Percentiles rank a stretch among this genome's conserved stretches.
Evolutionary conservation across 2,329 filamentous ascomycete genomes (phyloP).

Genomic region (Balansia obtecta): DNA sequence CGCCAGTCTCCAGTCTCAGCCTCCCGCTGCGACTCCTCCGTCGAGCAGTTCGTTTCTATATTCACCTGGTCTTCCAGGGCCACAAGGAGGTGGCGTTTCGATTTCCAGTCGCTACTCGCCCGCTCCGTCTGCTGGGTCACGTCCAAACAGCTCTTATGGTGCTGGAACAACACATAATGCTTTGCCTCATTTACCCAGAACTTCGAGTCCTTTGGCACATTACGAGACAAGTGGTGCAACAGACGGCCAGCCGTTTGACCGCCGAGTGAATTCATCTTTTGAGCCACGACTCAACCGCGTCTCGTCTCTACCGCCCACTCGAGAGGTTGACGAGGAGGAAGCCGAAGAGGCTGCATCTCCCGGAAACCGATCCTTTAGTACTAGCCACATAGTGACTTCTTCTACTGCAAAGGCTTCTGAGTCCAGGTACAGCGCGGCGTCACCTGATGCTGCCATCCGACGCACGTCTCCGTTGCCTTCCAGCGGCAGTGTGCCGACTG

Average conservation of each 20-base stretch:
- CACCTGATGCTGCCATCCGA: constrained; percentile 20
- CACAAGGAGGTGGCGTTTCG: constrained; percentile 20
- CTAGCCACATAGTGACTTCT: constrained; percentile 9
- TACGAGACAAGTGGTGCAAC: constrained; percentile 41
- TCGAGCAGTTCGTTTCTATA: constrained; percentile 36
- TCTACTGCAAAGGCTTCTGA: constrained; percentile 16
- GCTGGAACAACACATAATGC: constrained; percentile 28
- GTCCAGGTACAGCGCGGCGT: constrained; percentile 26
- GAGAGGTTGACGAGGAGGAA: constrained; percentile 50
- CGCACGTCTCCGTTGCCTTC: constrained; percentile 38
- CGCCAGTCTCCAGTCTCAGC: constrained; percentile 29
- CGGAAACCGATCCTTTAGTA: constrained; percentile 15
- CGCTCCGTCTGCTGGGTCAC: constrained; percentile 25
- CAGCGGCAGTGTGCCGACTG: constrained; percentile 21
- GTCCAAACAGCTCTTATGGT: constrained; percentile 30
- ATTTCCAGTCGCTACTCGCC: constrained; percentile 41
- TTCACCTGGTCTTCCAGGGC: constrained; percentile 44
- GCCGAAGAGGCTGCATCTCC: constrained; percentile 14
- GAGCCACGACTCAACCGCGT: constrained; percentile 43
- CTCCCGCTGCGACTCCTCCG: constrained; percentile 20
- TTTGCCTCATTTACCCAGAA: constrained; percentile 48
- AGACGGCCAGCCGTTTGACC: constrained; percentile 31
- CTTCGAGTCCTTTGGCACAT: constrained; percentile 53
- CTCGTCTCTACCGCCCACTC: constrained; percentile 46
- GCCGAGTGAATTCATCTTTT: constrained; percentile 39